These are phyloP conservation scores for Boletellus sp. DNA, from an alignment of 768 basidiomycete genomes.

Conservation along the genomic window DNA sequence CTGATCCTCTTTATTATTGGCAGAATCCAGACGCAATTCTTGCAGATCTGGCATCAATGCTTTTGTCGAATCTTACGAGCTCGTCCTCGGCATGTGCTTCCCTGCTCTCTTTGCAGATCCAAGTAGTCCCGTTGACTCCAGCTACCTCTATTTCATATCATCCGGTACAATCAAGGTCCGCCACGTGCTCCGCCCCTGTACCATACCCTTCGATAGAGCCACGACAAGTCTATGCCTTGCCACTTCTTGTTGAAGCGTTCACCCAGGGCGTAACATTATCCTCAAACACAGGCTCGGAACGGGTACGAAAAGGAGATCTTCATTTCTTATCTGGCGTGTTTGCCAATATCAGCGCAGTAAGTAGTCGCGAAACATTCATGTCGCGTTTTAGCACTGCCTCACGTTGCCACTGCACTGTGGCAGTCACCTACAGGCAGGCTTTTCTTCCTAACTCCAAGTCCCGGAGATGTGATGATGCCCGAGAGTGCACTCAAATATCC, in stretches of 20 bases:
- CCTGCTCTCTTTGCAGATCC: slow-evolving; percentile 62
- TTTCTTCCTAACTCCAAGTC: slow-evolving; percentile 72
- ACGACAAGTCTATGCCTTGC: slow-evolving; percentile 58
- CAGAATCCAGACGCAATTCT: slow-evolving; percentile 90
- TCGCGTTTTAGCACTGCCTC: neutral
- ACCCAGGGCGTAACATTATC: slow-evolving; percentile 63
- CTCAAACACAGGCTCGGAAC: slow-evolving; percentile 46
- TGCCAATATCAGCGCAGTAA: slow-evolving; percentile 81
- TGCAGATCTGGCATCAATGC: slow-evolving; percentile 95
- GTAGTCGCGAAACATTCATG: slow-evolving; percentile 22
- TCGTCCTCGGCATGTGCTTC: slow-evolving; percentile 62
- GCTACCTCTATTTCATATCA: slow-evolving; percentile 51
- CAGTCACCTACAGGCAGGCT: slow-evolving; percentile 75
- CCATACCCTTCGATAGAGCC: slow-evolving; percentile 61
- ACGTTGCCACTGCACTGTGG: neutral
- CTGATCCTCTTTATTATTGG: slow-evolving; percentile 7
- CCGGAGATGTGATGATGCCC: slow-evolving; percentile 44
- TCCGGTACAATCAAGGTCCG: slow-evolving; percentile 73
- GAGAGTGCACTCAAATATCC: slow-evolving; percentile 66
- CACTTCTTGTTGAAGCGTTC: slow-evolving; percentile 88
- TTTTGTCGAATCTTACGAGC: slow-evolving; percentile 89
- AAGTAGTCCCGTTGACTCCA: slow-evolving; percentile 48
- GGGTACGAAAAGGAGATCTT: slow-evolving; percentile 67
- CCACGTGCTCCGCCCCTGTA: slow-evolving; percentile 71
- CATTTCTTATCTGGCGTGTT: slow-evolving; percentile 95